phyloP scores from a whole-genome alignment of 2,329 filamentous ascomycete genomes.

The Calonectria naviculata region DNA sequence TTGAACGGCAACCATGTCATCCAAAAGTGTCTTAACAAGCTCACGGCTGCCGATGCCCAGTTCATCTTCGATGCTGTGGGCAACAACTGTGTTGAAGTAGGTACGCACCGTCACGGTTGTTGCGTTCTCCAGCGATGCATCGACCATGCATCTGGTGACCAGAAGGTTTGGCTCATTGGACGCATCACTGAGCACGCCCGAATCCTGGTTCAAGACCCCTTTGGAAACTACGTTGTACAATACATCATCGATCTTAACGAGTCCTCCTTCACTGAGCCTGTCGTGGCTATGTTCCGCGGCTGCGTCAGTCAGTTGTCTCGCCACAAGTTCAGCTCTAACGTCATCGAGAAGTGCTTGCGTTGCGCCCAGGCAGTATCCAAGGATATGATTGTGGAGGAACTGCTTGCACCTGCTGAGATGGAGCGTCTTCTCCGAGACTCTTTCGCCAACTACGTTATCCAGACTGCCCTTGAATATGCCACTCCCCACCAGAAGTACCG shows the following conservation, averaged over 20 bases:
- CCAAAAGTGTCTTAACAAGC: conserved; percentile 97
- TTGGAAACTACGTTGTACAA: conserved; percentile 98
- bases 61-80: conserved; percentile 99
- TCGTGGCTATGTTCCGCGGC: conserved; percentile 84
- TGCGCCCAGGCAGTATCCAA: conserved; percentile 81
- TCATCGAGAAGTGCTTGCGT: conserved; percentile 95
- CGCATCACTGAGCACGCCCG: conserved; percentile 92
- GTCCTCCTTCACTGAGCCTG: conserved; percentile 85
- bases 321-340: conserved; percentile 99
- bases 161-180: conserved; percentile 87
- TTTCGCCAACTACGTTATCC: conserved; percentile 97
- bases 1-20: conserved; percentile 99
- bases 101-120: conserved; percentile 97
- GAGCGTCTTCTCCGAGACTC: conserved; percentile 91
- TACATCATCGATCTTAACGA: conserved; percentile 98
- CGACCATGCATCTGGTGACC: conserved; percentile 90
- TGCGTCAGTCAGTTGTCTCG: conserved; percentile 80
- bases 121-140: conserved; percentile 98
- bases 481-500: conserved; percentile 78
- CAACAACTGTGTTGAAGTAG: conserved; percentile 86
- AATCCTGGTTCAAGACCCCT: conserved; percentile 92
- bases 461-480: conserved; percentile 91
- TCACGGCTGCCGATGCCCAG: conserved; percentile 84
- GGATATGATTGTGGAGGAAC: conserved; percentile 86
- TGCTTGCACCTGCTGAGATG: conserved; percentile 79